Evolutionary conservation across 2,329 filamentous ascomycete species (phyloP).

Genomic region (Periglandula ipomoeae): DNA sequence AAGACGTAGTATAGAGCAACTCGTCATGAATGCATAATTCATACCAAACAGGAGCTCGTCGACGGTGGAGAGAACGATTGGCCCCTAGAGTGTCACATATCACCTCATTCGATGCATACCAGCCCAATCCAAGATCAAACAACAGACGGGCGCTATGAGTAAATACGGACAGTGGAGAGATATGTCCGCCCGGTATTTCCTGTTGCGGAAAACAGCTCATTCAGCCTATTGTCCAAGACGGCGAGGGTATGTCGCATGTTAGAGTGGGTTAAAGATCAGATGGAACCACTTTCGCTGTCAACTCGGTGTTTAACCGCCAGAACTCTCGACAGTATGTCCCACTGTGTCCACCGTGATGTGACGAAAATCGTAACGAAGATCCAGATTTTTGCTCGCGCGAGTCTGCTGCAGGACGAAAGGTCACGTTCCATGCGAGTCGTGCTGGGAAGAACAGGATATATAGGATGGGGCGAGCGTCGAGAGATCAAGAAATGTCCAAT

Average conservation of each 20-base stretch:
- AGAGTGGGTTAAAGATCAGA: not conserved
- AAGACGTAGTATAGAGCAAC: too few relatives aligned
- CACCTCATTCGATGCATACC: too few relatives aligned
- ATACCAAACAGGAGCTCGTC: not conserved
- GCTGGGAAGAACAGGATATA: not conserved
- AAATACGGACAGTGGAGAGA: not conserved
- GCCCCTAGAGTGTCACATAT: not conserved
- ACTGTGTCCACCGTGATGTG: slow-evolving; percentile 1
- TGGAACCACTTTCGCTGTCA: not conserved
- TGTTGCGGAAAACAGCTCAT: too few relatives aligned
- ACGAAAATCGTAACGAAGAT: not conserved
- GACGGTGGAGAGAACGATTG: not conserved
- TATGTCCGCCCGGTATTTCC: not conserved
- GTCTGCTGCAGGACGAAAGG: too few relatives aligned
- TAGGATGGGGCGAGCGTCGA: not conserved
- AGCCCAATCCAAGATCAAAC: not conserved
- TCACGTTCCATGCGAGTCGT: not conserved
- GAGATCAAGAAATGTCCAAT: not conserved
- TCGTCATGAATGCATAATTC: not conserved
- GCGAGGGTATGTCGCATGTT: not conserved
- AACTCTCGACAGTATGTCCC: not conserved
- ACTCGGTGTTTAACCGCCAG: not conserved
- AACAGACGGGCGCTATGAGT: not conserved
- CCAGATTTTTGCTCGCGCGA: not conserved
- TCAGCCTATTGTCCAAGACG: too few relatives aligned